Base-by-base conservation (phyloP, 2,329 filamentous ascomycete genomes). In the Sporothrix dimorphospora region DNA sequence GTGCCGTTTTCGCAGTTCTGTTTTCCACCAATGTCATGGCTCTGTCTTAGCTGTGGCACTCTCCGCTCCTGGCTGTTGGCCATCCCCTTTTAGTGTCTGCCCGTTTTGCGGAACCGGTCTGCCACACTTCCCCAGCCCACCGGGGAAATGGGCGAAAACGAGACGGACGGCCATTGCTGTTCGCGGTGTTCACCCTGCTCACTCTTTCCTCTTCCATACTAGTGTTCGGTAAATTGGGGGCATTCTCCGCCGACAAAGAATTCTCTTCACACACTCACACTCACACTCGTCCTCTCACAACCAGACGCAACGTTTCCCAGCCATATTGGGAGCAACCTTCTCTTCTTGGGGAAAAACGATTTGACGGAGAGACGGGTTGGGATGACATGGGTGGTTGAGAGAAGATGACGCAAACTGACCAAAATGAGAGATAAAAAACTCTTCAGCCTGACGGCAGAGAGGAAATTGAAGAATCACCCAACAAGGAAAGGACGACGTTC, bases 101-200 rank as follows among this genome's bases (percentile, higher is more conserved):
- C 24, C 30, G 27, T 61, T 47, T 45, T 66, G 61, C 61, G 61
- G 40, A 66, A 30, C 61, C 61, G 61, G 49, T n/a, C 61, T 67
- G 45, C 42, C 42, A 51, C 42, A 24, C 6, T 67, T 30, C 63
- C 63, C 42, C 63, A 27, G 30, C 34, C 4, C 11, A 7, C 42
- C 63, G 42, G 63, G 7, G 34, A 34, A 66, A 47, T 47, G 61
- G 61, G 57, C 57, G 8, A 55, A 19, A 16, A 16, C n/a, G 45
- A 19, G 14, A 24, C 49, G 49, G 2, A n/a, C 49, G n/a, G 4
- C 49, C 9, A 47, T 14, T 53, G 45, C n/a, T 53, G 45, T 49
- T 49, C 12, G 19, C 45, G 45, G 45, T 16, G 5, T n/a, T n/a
- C n/a, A 12, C 42, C 42, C 6, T 57, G 21, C 21, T 53, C 11